Evolutionary conservation across 2,329 filamentous ascomycete species (phyloP).

Genomic region (Trichoderma atroviride): DNA sequence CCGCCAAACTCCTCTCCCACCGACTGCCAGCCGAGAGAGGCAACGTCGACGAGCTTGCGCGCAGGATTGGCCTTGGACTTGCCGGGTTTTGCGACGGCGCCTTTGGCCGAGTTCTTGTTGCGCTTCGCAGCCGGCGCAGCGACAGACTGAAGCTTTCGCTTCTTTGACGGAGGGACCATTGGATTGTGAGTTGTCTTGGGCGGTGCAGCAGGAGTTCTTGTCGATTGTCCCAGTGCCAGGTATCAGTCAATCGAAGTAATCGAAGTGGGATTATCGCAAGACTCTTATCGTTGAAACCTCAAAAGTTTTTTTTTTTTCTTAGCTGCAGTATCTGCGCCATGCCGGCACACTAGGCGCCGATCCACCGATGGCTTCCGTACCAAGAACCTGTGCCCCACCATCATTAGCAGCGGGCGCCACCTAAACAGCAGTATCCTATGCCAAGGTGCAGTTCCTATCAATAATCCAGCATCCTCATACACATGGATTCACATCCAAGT

Average conservation of each 20-base stretch:
- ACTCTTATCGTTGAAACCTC: slow-evolving; percentile 16
- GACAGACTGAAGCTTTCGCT: slow-evolving; percentile 44
- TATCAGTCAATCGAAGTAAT: background rate
- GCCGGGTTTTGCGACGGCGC: slow-evolving; percentile 27
- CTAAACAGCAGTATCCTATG: background rate
- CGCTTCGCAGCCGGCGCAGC: slow-evolving; percentile 43
- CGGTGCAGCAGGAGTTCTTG: background rate
- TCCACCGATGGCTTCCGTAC: background rate
- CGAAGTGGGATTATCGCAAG: background rate
- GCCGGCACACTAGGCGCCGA: slow-evolving; percentile 23
- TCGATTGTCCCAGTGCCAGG: background rate
- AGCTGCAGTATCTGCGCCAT: background rate
- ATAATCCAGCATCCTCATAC: too few species aligned
- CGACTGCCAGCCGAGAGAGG: slow-evolving; percentile 63
- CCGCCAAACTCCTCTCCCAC: slow-evolving; percentile 95
- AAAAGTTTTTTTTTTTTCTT: slow-evolving; percentile 21
- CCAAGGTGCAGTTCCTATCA: background rate
- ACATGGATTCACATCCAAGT: too few species aligned
- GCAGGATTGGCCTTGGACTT: slow-evolving; percentile 28
- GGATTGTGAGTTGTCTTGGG: background rate
- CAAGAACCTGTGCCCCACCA: background rate
- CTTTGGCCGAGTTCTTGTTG: slow-evolving; percentile 37
- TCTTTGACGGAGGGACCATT: slow-evolving; percentile 42
- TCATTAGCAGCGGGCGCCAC: background rate
- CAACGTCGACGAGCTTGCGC: slow-evolving; percentile 45